Base-by-base conservation (phyloP, 768 basidiomycete genomes). In the Pleurotus eryngii region DNA sequence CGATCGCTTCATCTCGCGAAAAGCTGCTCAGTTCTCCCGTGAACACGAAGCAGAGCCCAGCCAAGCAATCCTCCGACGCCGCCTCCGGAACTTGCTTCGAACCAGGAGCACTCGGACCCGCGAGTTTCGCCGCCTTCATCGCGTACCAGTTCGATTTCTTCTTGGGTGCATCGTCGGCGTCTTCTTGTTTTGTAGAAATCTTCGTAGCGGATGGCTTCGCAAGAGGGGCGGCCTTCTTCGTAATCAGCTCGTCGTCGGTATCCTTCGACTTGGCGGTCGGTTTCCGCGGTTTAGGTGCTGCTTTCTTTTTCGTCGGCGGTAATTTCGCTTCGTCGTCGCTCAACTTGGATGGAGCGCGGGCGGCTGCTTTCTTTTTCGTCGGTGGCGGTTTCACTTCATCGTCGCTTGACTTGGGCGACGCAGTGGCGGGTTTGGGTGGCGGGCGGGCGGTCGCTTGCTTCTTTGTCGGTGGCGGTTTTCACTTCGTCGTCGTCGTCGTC, bases 21-120 rank as follows among this genome's bases (percentile, higher is more conserved):
- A 98, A 85, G 58, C 88, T 89, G 47, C 80, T 83, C 46, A 98
- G 72, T 64, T 99, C 96, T 14, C 95, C 97, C 0, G 97, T 98
- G 62, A 99, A 99, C 18, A 99, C 96, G 65, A 99, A 89, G 0
- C 92, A 81, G 20, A 98, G 77, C 0, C 95, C 95, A 0, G 86
- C 81, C 7, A 99, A 77, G 66, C 91, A 93, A 64, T 87, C 81
- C 0, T 82, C 81, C 24, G 76, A 61, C 74, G 12, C 87, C 87
- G 45, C 58, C 35, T 93, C 85, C 0, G 91, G 90, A 18, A 91
- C 80, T 12, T 82, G 77, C 65, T 89, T 92, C 14, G 81, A 76
- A 0, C 87, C 88, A n/a, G 77, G 75, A 22, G 88, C 81, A n/a
- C 75, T 68, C 0, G 87, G 87, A 0, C 84, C 83, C 0, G 85